Conservation (phyloP, 257 asterid genomes). For the Cinchona pubescens region DNA sequence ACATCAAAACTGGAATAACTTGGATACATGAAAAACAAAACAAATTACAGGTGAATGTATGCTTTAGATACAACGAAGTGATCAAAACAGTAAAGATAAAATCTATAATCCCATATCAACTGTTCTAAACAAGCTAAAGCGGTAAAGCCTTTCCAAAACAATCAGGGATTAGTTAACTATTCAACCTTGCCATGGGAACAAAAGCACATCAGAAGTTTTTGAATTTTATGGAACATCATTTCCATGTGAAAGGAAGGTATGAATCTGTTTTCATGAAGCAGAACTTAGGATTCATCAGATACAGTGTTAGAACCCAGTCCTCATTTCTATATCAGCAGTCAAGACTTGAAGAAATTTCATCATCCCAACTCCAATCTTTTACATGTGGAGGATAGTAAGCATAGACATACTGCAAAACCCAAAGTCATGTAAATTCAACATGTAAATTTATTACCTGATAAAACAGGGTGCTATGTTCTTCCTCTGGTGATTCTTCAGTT, state of each 20-base stretch:
- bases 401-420: background rate
- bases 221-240: background rate
- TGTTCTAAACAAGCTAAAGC: background rate
- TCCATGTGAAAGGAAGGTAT: background rate
- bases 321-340: background rate
- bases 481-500: constrained; percentile 83
- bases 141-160: background rate
- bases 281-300: background rate
- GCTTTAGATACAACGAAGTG: too few species aligned
- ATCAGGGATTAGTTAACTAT: background rate
- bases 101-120: background rate
- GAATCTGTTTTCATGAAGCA: background rate
- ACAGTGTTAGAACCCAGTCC: background rate
- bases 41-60: background rate
- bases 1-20: background rate
- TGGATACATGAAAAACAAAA: background rate
- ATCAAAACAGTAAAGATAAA: too few species aligned
- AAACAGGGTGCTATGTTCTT: constrained; percentile 73
- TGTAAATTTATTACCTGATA: constrained; percentile 58
- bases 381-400: background rate
- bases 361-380: background rate
- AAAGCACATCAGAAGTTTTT: background rate
- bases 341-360: background rate
- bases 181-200: background rate
- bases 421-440: background rate